These are phyloP conservation scores for Paralagenidium karlingii DNA, from an alignment of 352 stramenopile genomes.

Conservation along the genomic window DNA sequence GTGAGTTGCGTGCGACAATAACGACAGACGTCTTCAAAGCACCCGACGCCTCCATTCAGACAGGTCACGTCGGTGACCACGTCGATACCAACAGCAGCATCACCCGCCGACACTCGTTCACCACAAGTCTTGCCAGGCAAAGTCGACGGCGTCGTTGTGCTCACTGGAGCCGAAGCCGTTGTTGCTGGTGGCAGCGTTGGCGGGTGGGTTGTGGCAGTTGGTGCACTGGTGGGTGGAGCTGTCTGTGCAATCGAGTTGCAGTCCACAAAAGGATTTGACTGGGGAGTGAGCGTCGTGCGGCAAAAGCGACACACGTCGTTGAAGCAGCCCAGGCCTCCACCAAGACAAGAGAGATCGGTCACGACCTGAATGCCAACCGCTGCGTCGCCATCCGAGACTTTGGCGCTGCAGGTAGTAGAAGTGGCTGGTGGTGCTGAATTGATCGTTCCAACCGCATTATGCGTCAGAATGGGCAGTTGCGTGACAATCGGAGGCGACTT, in stretches of 20 bases:
- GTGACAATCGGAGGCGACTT: no score
- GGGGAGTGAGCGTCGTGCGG: constrained; percentile 12
- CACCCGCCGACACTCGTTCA: constrained; percentile 1
- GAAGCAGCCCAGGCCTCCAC: constrained; percentile 12
- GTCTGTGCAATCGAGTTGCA: background rate
- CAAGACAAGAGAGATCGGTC: constrained; percentile 5
- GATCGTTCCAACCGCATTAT: background rate
- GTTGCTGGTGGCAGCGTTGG: background rate
- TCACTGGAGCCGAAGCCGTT: background rate
- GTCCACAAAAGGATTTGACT: background rate
- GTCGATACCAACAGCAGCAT: constrained; percentile 4
- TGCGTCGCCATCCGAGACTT: constrained; percentile 7
- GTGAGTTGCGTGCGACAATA: constrained; percentile 9
- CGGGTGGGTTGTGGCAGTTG: background rate
- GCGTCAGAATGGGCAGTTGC: background rate
- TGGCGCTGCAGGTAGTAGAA: constrained; percentile 1
- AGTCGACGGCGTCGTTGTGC: background rate
- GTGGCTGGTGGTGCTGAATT: background rate
- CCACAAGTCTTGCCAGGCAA: constrained; percentile 1
- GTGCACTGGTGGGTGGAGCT: background rate
- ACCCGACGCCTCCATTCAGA: constrained; percentile 1
- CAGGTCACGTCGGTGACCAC: constrained; percentile 3
- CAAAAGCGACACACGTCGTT: constrained; percentile 11
- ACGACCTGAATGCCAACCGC: constrained; percentile 8
- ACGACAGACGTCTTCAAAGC: constrained; percentile 5